These are phyloP conservation scores for Cladosporium austrohemisphaericum DNA, from an alignment of 2,329 filamentous ascomycete genomes.

Conservation along the genomic window DNA sequence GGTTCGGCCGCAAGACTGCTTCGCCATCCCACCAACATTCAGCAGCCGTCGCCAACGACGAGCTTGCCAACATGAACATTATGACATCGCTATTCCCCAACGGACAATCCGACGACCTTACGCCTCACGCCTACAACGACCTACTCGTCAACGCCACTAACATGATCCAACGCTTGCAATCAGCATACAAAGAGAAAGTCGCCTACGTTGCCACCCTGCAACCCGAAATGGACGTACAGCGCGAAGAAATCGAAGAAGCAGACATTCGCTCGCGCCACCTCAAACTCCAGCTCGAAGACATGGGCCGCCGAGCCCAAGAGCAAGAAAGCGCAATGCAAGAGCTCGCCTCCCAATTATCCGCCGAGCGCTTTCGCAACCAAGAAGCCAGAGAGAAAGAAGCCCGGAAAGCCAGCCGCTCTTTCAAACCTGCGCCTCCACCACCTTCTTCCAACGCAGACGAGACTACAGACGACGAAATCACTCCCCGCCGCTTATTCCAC, in stretches of 20 bases:
- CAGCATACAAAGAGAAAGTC: constrained; percentile 52
- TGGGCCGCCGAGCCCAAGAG: constrained; percentile 53
- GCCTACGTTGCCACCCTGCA: constrained; percentile 49
- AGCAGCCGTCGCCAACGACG: constrained; percentile 37
- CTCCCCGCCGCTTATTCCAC: constrained; percentile 4
- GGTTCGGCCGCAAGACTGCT: constrained; percentile 32
- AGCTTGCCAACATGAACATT: constrained; percentile 54
- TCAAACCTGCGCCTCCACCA: constrained; percentile 19
- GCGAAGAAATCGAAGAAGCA: constrained; percentile 60
- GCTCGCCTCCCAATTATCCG: constrained; percentile 46
- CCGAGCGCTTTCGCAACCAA: constrained; percentile 31
- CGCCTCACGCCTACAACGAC: constrained; percentile 54
- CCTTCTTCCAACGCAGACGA: constrained; percentile 20
- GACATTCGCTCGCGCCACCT: constrained; percentile 55
- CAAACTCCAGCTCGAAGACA: constrained; percentile 59
- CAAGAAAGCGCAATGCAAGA: constrained; percentile 55
- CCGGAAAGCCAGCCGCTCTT: constrained; percentile 29
- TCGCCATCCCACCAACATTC: constrained; percentile 14
- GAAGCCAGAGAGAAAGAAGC: constrained; percentile 38
- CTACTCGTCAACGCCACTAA: constrained; percentile 55
- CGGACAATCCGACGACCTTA: constrained; percentile 46
- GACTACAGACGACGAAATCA: constrained; percentile 20
- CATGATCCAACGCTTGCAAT: constrained; percentile 53
- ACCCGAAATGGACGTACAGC: constrained; percentile 54
- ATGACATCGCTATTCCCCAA: constrained; percentile 52